Evolutionary conservation across 1,284 basidiomycete species (phyloP).

Genomic region (Ceratobasidium sp.): DNA sequence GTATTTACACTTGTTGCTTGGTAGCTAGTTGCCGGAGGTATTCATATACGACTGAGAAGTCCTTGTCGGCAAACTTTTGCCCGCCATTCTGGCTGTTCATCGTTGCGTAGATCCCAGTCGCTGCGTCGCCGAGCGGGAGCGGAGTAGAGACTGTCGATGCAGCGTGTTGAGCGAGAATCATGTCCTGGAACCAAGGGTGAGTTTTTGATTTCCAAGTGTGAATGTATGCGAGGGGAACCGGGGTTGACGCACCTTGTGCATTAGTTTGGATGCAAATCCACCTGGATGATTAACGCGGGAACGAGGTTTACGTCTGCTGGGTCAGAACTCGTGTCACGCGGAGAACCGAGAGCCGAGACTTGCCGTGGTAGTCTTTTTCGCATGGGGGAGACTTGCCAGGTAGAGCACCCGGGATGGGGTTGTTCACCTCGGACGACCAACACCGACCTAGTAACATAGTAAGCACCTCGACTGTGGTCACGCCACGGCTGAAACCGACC

Average conservation of each 20-base stretch:
- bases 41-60: conserved; percentile 82
- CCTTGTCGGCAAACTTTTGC: conserved; percentile 65
- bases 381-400: conserved; percentile 78
- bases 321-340: conserved; percentile 4
- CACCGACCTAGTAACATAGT: conserved; percentile 55
- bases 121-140: conserved; percentile 70
- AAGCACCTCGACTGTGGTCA: background rate
- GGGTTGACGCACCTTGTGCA: conserved; percentile 71
- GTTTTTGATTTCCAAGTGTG: background rate
- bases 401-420: conserved; percentile 81
- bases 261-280: conserved; percentile 82
- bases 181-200: conserved; percentile 61
- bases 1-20: conserved; percentile 30
- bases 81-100: conserved; percentile 66
- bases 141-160: conserved; percentile 60
- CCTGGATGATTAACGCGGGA: conserved; percentile 45
- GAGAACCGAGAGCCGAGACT: background rate
- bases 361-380: conserved; percentile 77
- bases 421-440: conserved; percentile 87
- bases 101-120: conserved; percentile 63
- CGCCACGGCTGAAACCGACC: conserved; percentile 53
- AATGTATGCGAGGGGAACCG: background rate
- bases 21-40: conserved; percentile 54
- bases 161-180: conserved; percentile 75
- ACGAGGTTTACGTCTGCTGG: background rate